Conservation (phyloP, 306 rosid genomes). For the Glycine latifolia region DNA sequence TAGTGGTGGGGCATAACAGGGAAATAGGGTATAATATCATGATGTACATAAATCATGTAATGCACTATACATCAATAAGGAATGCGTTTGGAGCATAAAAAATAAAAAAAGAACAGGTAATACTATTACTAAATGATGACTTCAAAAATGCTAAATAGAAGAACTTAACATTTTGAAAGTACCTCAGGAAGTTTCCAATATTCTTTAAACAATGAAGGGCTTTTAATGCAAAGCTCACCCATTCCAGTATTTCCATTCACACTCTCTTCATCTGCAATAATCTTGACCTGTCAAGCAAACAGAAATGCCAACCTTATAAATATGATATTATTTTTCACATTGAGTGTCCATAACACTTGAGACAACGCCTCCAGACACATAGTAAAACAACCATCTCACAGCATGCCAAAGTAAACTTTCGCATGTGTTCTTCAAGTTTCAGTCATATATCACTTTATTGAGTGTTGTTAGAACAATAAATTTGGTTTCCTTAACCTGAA, state of each 20-base stretch:
- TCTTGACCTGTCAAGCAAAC: conserved; percentile 63
- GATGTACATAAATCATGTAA: conserved; percentile 13
- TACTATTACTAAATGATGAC: background rate
- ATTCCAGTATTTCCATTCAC: conserved; percentile 37
- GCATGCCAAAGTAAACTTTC: conserved; percentile 20
- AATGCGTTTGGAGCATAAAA: background rate
- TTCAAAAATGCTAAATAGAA: conserved; percentile 18
- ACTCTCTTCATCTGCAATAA: conserved; percentile 62
- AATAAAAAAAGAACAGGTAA: conserved; percentile 17
- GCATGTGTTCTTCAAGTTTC: conserved; percentile 31
- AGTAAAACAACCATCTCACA: conserved; percentile 18
- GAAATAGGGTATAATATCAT: conserved; percentile 23
- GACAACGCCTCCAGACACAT: conserved; percentile 8
- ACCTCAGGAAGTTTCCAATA: conserved; percentile 95
- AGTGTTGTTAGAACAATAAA: conserved; percentile 23
- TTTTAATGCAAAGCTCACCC: conserved; percentile 88
- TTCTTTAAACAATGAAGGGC: conserved; percentile 87
- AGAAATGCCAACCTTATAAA: conserved; percentile 36
- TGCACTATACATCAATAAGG: conserved; percentile 11
- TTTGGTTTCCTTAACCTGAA: conserved; percentile 31
- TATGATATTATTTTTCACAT: conserved; percentile 26
- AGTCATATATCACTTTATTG: conserved; percentile 9
- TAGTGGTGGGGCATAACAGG: conserved; percentile 25
- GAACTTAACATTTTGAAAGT: conserved; percentile 42
- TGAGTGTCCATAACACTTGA: conserved; percentile 4